Evolutionary conservation across 352 stramenopile species (phyloP).

Genomic region (Pythium guiyangense): DNA sequence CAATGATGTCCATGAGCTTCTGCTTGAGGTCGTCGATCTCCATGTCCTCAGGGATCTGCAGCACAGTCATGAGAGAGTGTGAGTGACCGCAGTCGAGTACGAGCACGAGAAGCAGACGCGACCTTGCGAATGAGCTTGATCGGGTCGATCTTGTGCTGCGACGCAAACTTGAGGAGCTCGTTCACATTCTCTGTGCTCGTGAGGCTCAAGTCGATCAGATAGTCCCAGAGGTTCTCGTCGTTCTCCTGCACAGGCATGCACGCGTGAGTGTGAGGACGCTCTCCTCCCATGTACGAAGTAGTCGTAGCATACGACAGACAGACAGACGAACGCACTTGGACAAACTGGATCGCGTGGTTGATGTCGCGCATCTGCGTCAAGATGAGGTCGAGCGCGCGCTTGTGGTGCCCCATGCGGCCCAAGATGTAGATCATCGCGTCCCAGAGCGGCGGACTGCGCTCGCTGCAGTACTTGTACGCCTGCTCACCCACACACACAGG

Average conservation of each 20-base stretch:
- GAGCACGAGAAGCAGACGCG: not conserved
- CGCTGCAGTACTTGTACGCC: constrained; percentile 77
- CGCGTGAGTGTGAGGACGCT: not conserved
- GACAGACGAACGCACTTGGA: constrained; percentile 27
- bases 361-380: constrained; percentile 78
- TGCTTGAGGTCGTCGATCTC: constrained; percentile 76
- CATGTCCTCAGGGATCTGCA: constrained; percentile 80
- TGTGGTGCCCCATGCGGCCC: constrained; percentile 82
- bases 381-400: constrained; percentile 80
- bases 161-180: constrained; percentile 61
- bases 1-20: constrained; percentile 74
- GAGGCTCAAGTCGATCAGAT: constrained; percentile 77
- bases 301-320: not conserved
- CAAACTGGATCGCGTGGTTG: constrained; percentile 81
- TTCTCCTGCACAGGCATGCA: constrained; percentile 33
- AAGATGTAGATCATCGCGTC: constrained; percentile 87
- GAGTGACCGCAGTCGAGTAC: not conserved
- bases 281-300: too few relatives aligned
- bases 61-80: not conserved
- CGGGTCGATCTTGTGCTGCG: constrained; percentile 81
- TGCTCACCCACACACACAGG: constrained; percentile 11
- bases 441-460: constrained; percentile 67
- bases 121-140: constrained; percentile 85
- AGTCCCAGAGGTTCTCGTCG: constrained; percentile 75
- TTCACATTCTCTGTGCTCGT: constrained; percentile 75